Conservation (phyloP, 352 stramenopile genomes). For the Pythium apleroticum region DNA sequence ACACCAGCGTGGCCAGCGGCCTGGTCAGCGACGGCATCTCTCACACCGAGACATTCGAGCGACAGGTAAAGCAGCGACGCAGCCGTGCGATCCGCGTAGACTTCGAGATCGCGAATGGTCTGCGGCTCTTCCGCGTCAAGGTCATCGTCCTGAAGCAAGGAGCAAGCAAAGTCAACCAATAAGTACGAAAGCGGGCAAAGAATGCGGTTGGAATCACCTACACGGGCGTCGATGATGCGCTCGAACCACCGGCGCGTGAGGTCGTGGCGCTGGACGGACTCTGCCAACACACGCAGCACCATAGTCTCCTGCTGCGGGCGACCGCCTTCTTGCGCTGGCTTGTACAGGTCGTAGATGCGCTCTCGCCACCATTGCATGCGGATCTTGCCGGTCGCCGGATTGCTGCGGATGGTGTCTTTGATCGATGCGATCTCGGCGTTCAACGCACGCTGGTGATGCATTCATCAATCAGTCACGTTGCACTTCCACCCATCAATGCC, state of each 20-base stretch:
- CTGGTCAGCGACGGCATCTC: constrained; percentile 70
- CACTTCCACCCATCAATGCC: neutral
- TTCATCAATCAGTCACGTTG: neutral
- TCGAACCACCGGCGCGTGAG: constrained; percentile 92
- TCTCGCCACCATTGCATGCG: constrained; percentile 93
- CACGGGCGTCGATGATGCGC: constrained; percentile 84
- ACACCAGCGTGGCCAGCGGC: constrained; percentile 85
- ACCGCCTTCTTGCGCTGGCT: constrained; percentile 10
- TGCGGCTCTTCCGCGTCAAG: constrained; percentile 76
- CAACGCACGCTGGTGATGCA: constrained; percentile 62
- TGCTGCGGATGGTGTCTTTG: constrained; percentile 87
- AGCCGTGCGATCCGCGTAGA: constrained; percentile 87
- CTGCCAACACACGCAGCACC: constrained; percentile 64
- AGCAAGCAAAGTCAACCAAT: constrained; percentile 1
- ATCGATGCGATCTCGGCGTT: constrained; percentile 91
- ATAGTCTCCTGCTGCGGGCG: constrained; percentile 45
- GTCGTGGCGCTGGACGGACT: constrained; percentile 64
- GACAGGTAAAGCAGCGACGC: constrained; percentile 90
- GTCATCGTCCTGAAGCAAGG: constrained; percentile 62
- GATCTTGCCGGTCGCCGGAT: constrained; percentile 86
- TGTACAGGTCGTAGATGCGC: constrained; percentile 73
- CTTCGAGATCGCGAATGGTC: constrained; percentile 73
- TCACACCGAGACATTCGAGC: constrained; percentile 82
- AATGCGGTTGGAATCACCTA: constrained; percentile 21
- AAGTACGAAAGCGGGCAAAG: neutral